These are phyloP conservation scores for Dalbergia oliveri DNA, from an alignment of 306 rosid genomes.

Conservation along the genomic window DNA sequence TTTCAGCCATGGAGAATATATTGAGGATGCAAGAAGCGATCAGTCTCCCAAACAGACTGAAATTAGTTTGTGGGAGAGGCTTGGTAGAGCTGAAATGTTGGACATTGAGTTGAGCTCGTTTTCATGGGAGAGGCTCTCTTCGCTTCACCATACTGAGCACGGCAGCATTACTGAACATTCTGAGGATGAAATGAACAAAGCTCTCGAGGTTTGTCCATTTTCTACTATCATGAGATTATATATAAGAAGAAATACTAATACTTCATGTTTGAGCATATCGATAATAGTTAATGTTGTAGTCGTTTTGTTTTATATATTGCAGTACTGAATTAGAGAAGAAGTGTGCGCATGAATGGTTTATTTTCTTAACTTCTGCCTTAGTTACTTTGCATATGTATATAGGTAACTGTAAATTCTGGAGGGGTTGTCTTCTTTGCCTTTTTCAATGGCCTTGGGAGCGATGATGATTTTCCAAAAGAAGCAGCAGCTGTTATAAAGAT, in stretches of 20 bases:
- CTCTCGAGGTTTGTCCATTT: slow-evolving; percentile 79
- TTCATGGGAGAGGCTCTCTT: slow-evolving; percentile 82
- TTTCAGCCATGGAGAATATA: slow-evolving; percentile 64
- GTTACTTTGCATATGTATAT: slow-evolving; percentile 51
- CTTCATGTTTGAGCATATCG: slow-evolving; percentile 5
- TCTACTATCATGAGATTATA: slow-evolving; percentile 6
- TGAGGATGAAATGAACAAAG: slow-evolving; percentile 83
- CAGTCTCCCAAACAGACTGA: slow-evolving; percentile 62
- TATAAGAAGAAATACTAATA: neutral
- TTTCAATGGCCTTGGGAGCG: slow-evolving; percentile 62
- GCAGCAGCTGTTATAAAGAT: slow-evolving; percentile 93
- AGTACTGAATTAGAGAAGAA: slow-evolving; percentile 9
- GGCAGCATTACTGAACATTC: slow-evolving; percentile 73
- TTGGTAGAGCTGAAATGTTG: slow-evolving; percentile 81
- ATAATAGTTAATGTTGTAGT: neutral
- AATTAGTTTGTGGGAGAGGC: slow-evolving; percentile 87
- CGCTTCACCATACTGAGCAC: slow-evolving; percentile 92
- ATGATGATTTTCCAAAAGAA: slow-evolving; percentile 64
- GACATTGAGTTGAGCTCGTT: slow-evolving; percentile 78
- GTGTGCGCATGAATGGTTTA: neutral
- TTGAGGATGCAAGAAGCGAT: slow-evolving; percentile 49
- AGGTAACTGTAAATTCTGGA: slow-evolving; percentile 98
- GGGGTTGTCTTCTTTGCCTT: slow-evolving; percentile 99
- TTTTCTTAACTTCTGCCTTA: slow-evolving; percentile 44
- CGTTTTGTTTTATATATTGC: neutral